A percentile compares a stretch with the other conserved stretches of the same genome.
Evolutionary conservation across 2,329 filamentous ascomycete genomes (phyloP).

Genomic region (Penicillium sp.): DNA sequence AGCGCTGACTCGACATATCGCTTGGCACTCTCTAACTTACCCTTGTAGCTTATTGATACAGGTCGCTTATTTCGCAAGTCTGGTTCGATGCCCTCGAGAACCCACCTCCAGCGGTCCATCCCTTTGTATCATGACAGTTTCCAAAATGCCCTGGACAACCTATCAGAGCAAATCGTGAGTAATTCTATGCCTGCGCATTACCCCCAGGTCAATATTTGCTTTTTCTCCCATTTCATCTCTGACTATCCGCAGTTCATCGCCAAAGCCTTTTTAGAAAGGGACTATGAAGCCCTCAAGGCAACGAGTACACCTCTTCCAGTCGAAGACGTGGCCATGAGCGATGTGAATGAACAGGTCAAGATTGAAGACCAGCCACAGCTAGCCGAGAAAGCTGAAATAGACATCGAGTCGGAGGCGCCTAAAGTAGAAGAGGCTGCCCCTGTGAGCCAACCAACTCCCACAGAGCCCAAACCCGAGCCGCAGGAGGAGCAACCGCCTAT

Average conservation of each 20-base stretch:
- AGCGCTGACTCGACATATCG: conserved; percentile 7
- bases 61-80: conserved; percentile 43
- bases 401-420: conserved; percentile 16
- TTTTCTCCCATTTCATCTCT: conserved; percentile 5
- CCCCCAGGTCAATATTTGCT: not conserved
- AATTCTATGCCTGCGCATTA: not conserved
- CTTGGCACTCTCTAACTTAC: conserved; percentile 19
- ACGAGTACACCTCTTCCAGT: conserved; percentile 30
- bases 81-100: conserved; percentile 35
- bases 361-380: conserved; percentile 17
- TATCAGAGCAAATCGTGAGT: conserved; percentile 48
- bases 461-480: conserved; percentile 12
- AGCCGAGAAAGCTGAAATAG: conserved; percentile 20
- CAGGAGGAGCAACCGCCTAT: conserved; percentile 14
- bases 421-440: conserved; percentile 17
- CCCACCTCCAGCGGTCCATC: conserved; percentile 41
- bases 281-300: conserved; percentile 41
- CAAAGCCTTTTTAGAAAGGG: conserved; percentile 45
- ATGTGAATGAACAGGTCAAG: conserved; percentile 19
- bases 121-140: conserved; percentile 43
- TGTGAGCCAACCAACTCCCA: conserved; percentile 13
- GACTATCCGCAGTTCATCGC: conserved; percentile 40
- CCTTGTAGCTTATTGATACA: conserved; percentile 43
- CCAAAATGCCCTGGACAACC: conserved; percentile 41
- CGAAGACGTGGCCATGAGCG: conserved; percentile 35